phyloP scores from a whole-genome alignment of 352 stramenopile genomes.

The Phytopythium montanum region DNA sequence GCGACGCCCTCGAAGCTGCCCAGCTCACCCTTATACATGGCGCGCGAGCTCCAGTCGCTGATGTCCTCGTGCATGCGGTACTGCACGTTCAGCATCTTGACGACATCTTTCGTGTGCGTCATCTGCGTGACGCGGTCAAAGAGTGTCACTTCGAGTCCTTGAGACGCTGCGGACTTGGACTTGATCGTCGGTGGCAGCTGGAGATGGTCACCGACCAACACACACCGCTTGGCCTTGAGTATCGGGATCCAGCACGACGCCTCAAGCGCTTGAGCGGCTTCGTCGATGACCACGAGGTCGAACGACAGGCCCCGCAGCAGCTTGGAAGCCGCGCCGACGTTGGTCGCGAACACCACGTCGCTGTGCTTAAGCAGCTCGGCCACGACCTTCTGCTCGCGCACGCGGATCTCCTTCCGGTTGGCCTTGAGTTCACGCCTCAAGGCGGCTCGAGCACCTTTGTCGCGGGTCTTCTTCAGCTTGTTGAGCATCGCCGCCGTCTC shows the following conservation, averaged over 20 bases:
- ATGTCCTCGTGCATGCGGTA: slow-evolving; percentile 98
- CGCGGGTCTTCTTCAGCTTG: slow-evolving; percentile 51
- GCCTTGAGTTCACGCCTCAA: slow-evolving; percentile 83
- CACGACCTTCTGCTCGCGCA: slow-evolving; percentile 93
- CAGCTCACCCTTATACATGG: slow-evolving; percentile 93
- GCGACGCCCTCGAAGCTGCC: slow-evolving; percentile 74
- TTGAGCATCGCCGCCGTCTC: slow-evolving; percentile 80
- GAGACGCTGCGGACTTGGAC: slow-evolving; percentile 64
- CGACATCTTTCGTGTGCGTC: slow-evolving; percentile 37
- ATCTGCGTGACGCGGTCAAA: slow-evolving; percentile 94
- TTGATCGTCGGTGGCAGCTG: slow-evolving; percentile 98
- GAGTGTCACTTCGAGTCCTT: slow-evolving; percentile 90
- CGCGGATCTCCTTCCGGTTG: slow-evolving; percentile 94
- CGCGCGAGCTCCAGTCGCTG: slow-evolving; percentile 92
- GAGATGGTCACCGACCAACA: slow-evolving; percentile 93
- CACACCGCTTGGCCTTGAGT: slow-evolving; percentile 86
- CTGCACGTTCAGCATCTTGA: slow-evolving; percentile 95
- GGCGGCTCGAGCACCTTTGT: slow-evolving; percentile 41
- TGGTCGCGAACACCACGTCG: slow-evolving; percentile 96
- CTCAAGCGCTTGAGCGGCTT: slow-evolving; percentile 97
- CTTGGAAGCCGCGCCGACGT: slow-evolving; percentile 91
- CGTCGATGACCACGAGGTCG: slow-evolving; percentile 96
- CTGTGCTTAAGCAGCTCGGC: slow-evolving; percentile 87
- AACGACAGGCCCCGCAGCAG: slow-evolving; percentile 91
- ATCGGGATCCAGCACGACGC: slow-evolving; percentile 97